Evolutionary conservation across 2,329 filamentous ascomycete genomes (phyloP).

Genomic region (Aspergillus eucalypticola): DNA sequence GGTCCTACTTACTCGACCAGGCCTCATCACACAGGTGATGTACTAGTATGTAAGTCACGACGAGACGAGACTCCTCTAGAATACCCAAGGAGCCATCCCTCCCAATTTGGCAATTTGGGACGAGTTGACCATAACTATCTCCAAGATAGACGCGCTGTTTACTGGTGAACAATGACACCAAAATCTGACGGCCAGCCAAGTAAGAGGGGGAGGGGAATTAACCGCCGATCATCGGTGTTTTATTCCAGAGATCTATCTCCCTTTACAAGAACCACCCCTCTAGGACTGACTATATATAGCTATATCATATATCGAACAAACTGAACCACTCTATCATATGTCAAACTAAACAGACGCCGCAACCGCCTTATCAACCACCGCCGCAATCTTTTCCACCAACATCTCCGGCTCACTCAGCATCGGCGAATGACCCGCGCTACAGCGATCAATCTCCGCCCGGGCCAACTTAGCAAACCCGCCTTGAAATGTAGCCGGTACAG

Average conservation of each 20-base stretch:
- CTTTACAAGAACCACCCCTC: background rate
- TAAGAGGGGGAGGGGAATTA: background rate
- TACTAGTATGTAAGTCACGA: background rate
- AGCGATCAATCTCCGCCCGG: background rate
- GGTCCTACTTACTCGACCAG: background rate
- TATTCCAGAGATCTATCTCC: background rate
- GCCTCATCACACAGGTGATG: background rate
- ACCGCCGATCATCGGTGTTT: background rate
- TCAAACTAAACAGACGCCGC: background rate
- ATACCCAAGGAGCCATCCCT: background rate
- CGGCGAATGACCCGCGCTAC: conserved; percentile 9
- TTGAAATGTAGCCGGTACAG: background rate
- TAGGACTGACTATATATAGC: background rate
- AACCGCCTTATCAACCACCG: background rate
- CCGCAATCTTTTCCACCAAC: conserved; percentile 5
- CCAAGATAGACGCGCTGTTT: background rate
- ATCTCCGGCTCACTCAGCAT: conserved; percentile 9
- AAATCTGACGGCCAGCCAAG: background rate
- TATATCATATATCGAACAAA: background rate
- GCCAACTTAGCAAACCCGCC: conserved; percentile 7
- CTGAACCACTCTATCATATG: background rate
- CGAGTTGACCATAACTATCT: background rate
- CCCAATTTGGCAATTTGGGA: background rate
- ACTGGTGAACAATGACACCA: background rate
- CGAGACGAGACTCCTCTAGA: background rate